Evolutionary conservation across 495 filamentous ascomycete genomes (phyloP).

Genomic region (Cercophora samala): DNA sequence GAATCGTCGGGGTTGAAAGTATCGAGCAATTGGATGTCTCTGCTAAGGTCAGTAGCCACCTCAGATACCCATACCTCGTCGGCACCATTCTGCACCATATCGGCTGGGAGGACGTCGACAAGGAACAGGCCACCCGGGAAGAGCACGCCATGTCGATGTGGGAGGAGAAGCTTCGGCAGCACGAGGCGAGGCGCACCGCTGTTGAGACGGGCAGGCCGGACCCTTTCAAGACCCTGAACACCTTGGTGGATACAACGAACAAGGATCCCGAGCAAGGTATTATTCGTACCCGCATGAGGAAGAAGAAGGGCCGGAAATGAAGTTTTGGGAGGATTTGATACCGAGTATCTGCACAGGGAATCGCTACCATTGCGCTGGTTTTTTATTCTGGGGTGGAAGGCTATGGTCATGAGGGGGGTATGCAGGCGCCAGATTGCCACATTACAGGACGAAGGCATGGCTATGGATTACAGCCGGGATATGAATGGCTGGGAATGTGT

Average conservation of each 20-base stretch:
- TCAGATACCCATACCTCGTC: constrained; percentile 52
- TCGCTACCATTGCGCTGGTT: not conserved
- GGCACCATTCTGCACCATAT: constrained; percentile 53
- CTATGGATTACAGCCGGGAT: not conserved
- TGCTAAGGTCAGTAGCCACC: constrained; percentile 52
- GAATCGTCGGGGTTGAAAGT: constrained; percentile 49
- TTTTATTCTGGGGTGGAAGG: not conserved
- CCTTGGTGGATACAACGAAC: constrained; percentile 13
- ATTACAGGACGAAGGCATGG: not conserved
- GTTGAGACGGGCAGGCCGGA: constrained; percentile 14
- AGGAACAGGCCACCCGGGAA: constrained; percentile 41
- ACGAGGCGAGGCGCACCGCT: constrained; percentile 28
- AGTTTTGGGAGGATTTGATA: constrained; percentile 2
- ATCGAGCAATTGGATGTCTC: constrained; percentile 59
- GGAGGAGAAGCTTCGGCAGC: constrained; percentile 27
- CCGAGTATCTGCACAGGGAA: constrained; percentile 6
- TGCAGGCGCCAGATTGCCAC: not conserved
- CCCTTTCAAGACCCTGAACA: constrained; percentile 12
- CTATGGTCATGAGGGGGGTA: not conserved
- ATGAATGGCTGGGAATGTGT: not conserved
- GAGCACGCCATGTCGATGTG: constrained; percentile 31
- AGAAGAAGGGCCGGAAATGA: constrained; percentile 29
- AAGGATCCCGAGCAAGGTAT: constrained; percentile 25
- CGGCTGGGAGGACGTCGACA: constrained; percentile 55
- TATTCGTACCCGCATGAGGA: constrained; percentile 30